Evolutionary conservation across 2,329 filamentous ascomycete genomes (phyloP), one percentile per base, ranked within the genome.

Genomic region (Penicillium sp.): DNA sequence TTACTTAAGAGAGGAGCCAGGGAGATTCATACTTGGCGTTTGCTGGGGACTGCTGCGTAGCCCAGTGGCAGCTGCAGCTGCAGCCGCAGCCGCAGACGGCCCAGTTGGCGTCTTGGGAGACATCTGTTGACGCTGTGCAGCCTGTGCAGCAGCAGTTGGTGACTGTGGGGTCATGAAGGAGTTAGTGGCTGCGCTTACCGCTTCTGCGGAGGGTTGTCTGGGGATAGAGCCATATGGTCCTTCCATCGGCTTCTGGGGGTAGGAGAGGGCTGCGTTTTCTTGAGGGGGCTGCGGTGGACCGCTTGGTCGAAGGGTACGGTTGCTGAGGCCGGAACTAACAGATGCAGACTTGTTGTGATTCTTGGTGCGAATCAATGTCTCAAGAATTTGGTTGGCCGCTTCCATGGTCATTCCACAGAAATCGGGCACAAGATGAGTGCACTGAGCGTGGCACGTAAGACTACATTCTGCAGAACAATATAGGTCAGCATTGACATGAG

Each of bases 371-470:
- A 91, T 86, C 64, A 97, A 90, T 47, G 92, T 91, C 60, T 92
- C 88, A 51, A 97, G 75, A 61, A 99, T 97, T 69, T 95, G 87
- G 73, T 97, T 97, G 42, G 94, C 94, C 36, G 91, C 90, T 54
- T 94, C 90, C 94, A 97, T 97, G 27, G 92, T 95, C 92, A 99
- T 99, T 65, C 94, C 94, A 73, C 94, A 99, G 77, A 99, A 99
- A 73, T 99, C 94, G 18, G 94, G 94, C 31, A 99, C 93, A 63
- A 99, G 85, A 75, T 99, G 94, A 18, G 92, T 90, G 75, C 94
- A 99, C 55, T 89, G 84, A 18, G 91, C 88, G 75, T 99, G 94
- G 59, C 90, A 93, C 22, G 93, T 97, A 57, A 97, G 88, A 63
- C 83, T 83, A 75, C 94, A 99, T 85, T 99, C 94, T 87, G 67